Evolutionary conservation across 768 basidiomycete species (phyloP).

Genomic region (Coprinopsis cinerea): DNA sequence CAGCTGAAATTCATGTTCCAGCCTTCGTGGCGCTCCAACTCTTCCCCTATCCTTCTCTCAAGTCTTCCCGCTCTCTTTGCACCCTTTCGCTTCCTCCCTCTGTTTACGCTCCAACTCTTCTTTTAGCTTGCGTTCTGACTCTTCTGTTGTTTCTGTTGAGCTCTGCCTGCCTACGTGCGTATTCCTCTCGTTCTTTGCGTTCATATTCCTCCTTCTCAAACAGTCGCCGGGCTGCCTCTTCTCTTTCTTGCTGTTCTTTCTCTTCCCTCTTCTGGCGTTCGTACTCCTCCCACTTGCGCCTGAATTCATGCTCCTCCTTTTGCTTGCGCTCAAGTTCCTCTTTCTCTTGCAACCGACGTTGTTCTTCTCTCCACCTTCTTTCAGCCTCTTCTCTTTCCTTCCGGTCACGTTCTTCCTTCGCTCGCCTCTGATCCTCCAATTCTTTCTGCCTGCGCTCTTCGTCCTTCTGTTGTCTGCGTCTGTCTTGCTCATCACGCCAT

Average conservation of each 20-base stretch:
- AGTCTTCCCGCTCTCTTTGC: conserved; percentile 10
- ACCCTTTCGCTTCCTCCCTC: conserved; percentile 8
- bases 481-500: conserved; percentile 3
- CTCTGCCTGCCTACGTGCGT: background rate
- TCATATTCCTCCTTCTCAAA: conserved; percentile 8
- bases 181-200: conserved; percentile 1
- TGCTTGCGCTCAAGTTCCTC: conserved; percentile 12
- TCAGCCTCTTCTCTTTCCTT: conserved; percentile 12
- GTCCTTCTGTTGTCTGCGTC: conserved; percentile 14
- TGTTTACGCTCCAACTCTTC: conserved; percentile 11
- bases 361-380: conserved; percentile 12
- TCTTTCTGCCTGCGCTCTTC: conserved; percentile 2
- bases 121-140: conserved; percentile 10
- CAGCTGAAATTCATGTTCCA: too few species aligned
- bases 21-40: conserved; percentile 22
- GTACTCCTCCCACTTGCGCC: conserved; percentile 16
- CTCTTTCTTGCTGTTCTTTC: background rate
- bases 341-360: background rate
- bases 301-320: conserved; percentile 14
- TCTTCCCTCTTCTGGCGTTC: conserved; percentile 14
- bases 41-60: conserved; percentile 7
- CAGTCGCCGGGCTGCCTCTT: background rate
- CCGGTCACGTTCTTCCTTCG: conserved; percentile 13
- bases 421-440: conserved; percentile 7
- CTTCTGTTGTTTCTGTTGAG: background rate